Conservation (phyloP, 306 rosid genomes). For the Senna tora region DNA sequence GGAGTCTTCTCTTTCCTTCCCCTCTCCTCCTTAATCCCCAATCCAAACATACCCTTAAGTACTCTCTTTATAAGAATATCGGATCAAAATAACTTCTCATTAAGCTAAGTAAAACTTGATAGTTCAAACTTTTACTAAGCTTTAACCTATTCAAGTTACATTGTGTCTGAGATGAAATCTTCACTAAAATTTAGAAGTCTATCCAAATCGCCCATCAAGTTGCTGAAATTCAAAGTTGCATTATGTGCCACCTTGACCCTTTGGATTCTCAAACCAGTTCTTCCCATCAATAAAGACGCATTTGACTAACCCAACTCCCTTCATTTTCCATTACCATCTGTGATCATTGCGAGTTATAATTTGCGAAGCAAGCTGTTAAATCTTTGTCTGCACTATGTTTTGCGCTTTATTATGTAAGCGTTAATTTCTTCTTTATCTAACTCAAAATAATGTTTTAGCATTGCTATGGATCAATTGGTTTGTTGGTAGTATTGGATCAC, state of each 20-base stretch:
- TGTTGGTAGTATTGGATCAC: neutral
- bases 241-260: slow-evolving; percentile 3
- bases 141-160: no score
- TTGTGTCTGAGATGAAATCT: neutral
- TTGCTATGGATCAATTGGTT: neutral
- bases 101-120: no score
- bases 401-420: slow-evolving; percentile 22
- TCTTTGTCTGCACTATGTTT: slow-evolving; percentile 20
- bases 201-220: neutral
- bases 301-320: slow-evolving; percentile 39
- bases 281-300: slow-evolving; percentile 10
- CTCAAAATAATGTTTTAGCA: neutral
- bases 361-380: slow-evolving; percentile 14
- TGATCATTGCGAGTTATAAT: slow-evolving; percentile 10
- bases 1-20: no score
- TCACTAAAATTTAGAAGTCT: neutral
- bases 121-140: no score
- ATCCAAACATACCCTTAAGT: no score
- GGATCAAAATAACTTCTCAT: no score
- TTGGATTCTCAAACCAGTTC: neutral
- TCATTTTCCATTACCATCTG: neutral
- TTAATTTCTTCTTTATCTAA: neutral
- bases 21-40: no score
- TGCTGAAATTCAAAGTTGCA: slow-evolving; percentile 25
- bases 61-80: no score